Base-by-base conservation (phyloP, 306 rosid genomes). In the Medicago ruthenica region DNA sequence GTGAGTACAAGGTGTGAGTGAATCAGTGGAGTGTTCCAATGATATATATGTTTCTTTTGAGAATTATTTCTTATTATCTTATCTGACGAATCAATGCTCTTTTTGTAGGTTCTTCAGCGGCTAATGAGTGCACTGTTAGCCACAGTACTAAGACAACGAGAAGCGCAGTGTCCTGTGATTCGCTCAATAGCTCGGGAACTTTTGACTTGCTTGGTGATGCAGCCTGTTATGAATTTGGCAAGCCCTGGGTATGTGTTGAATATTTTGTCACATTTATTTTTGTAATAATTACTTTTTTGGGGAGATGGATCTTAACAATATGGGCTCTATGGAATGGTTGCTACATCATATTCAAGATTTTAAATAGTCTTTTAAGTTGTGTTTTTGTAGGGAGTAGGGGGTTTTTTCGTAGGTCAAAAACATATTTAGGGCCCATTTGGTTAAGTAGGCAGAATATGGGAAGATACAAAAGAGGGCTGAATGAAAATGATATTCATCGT, bases 1-100 rank as follows among this genome's bases (percentile, higher is more conserved):
- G 98, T 89, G 98, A 96, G 99, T 90, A 92, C 97, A 96, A 96
- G 99, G 99, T 96, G 98, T 89, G 99, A 84, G 96, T 90, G 96
- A 87, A 83, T 89, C 98, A 84, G 96, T 89, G 96, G 90, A 83
- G 88, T 78, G 87, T 88, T 86, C 83, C 74, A 53, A 83, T 80
- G 83, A 54, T 71, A 70, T 57, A 65, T 51, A 67, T 68, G 73
- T 65, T 82, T 78, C 42, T 67, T 47, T 73, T 78, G n/a, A 60
- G 45, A 70, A 57, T 31, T 71, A 42, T 61, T 50, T 81, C 62
- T 84, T 77, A 34, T 69, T 78, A 81, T 79, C 76, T 41, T 69
- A 51, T 73, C 80, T 84, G 79, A 86, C 81, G 51, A 70, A 60
- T 82, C 51, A 71, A 60, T 76, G 54, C 10, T 77, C 63, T 67